Evolutionary conservation across 1,139 yeast species (phyloP), one percentile per base, ranked within the genome.

Genomic region (Nakaseomyces kungkrabaensis): DNA sequence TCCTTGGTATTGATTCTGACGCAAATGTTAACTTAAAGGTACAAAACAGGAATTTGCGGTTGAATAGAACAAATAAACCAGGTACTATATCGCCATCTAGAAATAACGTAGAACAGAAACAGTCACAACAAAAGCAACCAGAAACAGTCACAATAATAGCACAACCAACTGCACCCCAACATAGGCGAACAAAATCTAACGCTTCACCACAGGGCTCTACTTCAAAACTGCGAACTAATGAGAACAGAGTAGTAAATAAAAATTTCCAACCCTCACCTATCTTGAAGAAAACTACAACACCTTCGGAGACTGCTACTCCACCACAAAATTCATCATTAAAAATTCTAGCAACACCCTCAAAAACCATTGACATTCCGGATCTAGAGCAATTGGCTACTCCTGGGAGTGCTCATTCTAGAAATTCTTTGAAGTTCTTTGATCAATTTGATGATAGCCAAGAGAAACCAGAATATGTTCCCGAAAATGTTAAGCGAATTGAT

Each of bases 1-100:
- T 58, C 22, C 51, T 65, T n/a, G 68, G 68, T 1, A 58, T 65
- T 17, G 68, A 65, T 52, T 48, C 53, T 8, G 58, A 60, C 31
- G 68, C 66, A 8, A 64, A 63, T 48, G 68, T 64, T 22, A 60
- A 60, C 50, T 48, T 65, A 22, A 65, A 61, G 48, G 37, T 56
- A 37, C 68, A 65, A 47, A 59, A 56, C n/a, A 57, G 54, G 47
- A 65, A 64, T 46, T 44, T 65, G 9, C 54, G 55, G 34, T 54
- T 37, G 3, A 44, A 44, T 3, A 8, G 31, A 26, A 4, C 25
- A 29, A 13, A 8, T 34, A 37, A 17, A 37, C 22, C 22, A 17
- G 33, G 34, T 27, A 36, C 29, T 25, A 3, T 17, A 1, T 17
- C 40, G 2, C 40, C 33, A n/a, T 33, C 25, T 7, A 43, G 22